Evolutionary conservation across 768 basidiomycete species (phyloP).

Genomic region (Gloeostereum incarnatum): DNA sequence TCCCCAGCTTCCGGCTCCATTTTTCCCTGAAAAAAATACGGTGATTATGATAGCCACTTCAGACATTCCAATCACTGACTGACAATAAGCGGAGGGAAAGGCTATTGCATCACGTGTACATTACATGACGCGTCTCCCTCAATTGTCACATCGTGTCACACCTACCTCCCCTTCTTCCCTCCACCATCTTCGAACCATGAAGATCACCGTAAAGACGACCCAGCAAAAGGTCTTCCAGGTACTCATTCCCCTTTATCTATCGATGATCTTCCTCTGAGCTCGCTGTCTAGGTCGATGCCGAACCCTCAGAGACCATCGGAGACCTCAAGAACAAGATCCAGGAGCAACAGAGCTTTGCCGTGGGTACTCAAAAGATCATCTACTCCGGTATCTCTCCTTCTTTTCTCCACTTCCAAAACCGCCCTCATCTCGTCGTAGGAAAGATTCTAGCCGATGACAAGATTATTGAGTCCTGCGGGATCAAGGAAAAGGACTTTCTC

Average conservation of each 20-base stretch:
- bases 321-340: conserved; percentile 80
- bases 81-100: background rate
- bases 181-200: conserved; percentile 44
- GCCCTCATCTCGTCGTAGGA: conserved; percentile 37
- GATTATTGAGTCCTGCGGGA: conserved; percentile 77
- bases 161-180: conserved; percentile 14
- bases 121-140: conserved; percentile 5
- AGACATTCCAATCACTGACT: background rate
- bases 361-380: conserved; percentile 83
- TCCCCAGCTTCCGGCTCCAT: conserved; percentile 55
- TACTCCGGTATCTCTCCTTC: conserved; percentile 60
- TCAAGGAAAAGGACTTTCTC: conserved; percentile 98
- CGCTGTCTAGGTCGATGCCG: conserved; percentile 59
- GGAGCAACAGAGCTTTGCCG: conserved; percentile 63
- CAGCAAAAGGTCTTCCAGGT: conserved; percentile 89
- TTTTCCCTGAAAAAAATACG: conserved; percentile 6
- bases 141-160: no score
- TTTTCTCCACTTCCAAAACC: conserved; percentile 6
- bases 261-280: background rate
- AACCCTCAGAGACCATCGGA: conserved; percentile 64
- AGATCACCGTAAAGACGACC: conserved; percentile 92
- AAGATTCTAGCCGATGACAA: conserved; percentile 88
- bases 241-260: conserved; percentile 1
- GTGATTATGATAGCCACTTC: background rate
- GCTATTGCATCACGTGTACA: background rate